Evolutionary conservation across 139 green algal species (phyloP).

Genomic region (Gonium pectorale): DNA sequence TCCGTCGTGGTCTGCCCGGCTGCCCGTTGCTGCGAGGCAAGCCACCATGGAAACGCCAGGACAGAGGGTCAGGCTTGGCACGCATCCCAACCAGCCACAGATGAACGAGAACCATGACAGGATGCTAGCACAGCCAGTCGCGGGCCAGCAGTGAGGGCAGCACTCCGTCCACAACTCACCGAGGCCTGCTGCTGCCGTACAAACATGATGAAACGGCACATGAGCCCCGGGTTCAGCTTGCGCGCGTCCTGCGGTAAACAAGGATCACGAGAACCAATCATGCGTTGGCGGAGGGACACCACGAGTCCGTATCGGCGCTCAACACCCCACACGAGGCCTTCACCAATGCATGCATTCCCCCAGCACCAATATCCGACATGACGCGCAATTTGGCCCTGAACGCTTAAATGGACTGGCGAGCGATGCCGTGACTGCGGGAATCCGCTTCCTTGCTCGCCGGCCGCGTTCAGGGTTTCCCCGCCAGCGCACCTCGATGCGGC

Average conservation of each 20-base stretch:
- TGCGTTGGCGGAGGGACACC: too few relatives aligned
- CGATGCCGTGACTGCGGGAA: not conserved
- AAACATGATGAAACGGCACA: constrained; percentile 42
- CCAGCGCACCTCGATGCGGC: constrained; percentile 31
- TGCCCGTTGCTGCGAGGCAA: not conserved
- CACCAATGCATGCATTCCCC: not conserved
- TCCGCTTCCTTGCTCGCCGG: not conserved
- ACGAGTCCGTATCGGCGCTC: too few relatives aligned
- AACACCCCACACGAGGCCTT: too few relatives aligned
- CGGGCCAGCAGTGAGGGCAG: not conserved
- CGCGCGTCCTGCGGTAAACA: constrained; percentile 9
- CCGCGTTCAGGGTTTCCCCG: not conserved
- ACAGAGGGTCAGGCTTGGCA: not conserved
- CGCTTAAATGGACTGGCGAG: not conserved
- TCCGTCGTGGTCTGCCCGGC: not conserved
- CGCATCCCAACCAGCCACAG: not conserved
- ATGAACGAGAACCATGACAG: not conserved
- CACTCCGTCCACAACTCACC: not conserved
- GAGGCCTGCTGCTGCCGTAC: constrained; percentile 30
- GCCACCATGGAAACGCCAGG: not conserved
- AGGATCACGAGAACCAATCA: not conserved
- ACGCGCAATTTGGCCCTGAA: not conserved
- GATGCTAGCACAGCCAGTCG: not conserved
- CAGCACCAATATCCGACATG: not conserved
- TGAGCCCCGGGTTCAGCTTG: constrained; percentile 24